Base-by-base conservation (phyloP, 2,329 filamentous ascomycete species). In the Fusarium praegraminearum region DNA sequence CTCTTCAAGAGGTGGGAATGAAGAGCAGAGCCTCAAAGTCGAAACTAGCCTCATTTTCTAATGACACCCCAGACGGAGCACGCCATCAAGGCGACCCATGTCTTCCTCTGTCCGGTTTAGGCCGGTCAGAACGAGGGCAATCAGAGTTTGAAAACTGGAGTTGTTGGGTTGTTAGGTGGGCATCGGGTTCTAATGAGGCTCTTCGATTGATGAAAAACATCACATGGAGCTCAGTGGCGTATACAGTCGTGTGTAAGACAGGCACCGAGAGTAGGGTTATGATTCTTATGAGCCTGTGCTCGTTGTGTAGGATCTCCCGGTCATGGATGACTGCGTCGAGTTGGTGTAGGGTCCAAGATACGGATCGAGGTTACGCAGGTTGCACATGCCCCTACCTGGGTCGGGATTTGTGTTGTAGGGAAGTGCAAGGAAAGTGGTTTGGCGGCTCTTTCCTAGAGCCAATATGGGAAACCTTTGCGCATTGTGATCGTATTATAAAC, bases 21-120 rank as follows among this genome's bases (percentile, higher is more conserved):
- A 28, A 26, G 13, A 26, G 57, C 62, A 70, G 67, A 70, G 67
- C 62, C 67, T 46, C 67, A 69, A 51, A 16, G 7, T 15, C 12
- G 33, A 18, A 33, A 18, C 3, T 13, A 51, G 49, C 49, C 49
- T 52, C n/a, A 24, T 52, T 16, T 40, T 26, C 13, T 38, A 41
- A 40, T 11, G 49, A 10, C 35, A 52, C 49, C 33, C 49, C 49
- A n/a, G 24, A 15, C 6, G 7, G 16, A 40, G 13, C 24, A 52
- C 35, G 35, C 35, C 24, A 40, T 30, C 33, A 18, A 18, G 7
- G n/a, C 24, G 40, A 24, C 51, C 60, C 62, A 65, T 65, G 33
- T 41, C 33, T 64, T 4, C 36, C 33, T 64, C 6, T 58, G 13
- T 13, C 28, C 20, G 49, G 15, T 9, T 46, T 13, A n/a, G 36